phyloP scores from a whole-genome alignment of 78 protist genomes.

The Planoprotostelium fungivorum region DNA sequence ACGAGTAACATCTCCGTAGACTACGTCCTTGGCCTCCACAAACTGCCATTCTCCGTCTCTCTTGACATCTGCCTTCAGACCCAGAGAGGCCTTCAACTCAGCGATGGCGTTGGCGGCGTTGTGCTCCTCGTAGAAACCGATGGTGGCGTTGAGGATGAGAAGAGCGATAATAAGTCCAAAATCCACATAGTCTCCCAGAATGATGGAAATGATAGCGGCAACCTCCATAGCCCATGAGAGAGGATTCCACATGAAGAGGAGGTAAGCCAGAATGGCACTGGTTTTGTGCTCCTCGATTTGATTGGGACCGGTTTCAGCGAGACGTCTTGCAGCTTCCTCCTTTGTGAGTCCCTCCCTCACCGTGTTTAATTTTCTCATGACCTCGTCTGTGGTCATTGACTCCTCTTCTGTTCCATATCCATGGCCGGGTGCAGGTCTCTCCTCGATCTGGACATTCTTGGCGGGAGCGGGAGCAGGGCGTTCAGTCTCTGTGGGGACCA shows the following conservation, averaged over 20 bases:
- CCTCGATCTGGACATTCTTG: background rate
- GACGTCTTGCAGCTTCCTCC: background rate
- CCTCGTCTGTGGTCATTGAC: background rate
- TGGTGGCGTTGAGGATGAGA: constrained; percentile 65
- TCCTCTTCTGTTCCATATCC: background rate
- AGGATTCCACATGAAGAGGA: constrained; percentile 73
- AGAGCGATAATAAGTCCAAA: constrained; percentile 54
- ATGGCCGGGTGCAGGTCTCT: background rate
- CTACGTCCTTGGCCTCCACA: constrained; percentile 59
- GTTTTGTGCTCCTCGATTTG: constrained; percentile 47
- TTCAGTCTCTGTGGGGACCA: too few species aligned
- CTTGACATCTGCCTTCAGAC: constrained; percentile 39
- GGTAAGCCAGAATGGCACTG: constrained; percentile 52
- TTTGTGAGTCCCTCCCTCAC: background rate
- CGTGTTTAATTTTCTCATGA: background rate
- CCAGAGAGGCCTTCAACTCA: constrained; percentile 72
- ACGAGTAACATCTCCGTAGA: constrained; percentile 84
- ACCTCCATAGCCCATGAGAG: constrained; percentile 72
- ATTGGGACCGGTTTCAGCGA: constrained; percentile 27
- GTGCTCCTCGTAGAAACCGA: constrained; percentile 78
- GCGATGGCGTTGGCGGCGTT: constrained; percentile 85
- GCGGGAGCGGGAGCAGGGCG: too few species aligned
- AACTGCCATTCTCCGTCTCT: constrained; percentile 68
- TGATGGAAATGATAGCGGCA: constrained; percentile 69
- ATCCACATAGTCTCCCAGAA: constrained; percentile 67